Conservation (phyloP, 805 yeast species). For the Candida ficus region DNA sequence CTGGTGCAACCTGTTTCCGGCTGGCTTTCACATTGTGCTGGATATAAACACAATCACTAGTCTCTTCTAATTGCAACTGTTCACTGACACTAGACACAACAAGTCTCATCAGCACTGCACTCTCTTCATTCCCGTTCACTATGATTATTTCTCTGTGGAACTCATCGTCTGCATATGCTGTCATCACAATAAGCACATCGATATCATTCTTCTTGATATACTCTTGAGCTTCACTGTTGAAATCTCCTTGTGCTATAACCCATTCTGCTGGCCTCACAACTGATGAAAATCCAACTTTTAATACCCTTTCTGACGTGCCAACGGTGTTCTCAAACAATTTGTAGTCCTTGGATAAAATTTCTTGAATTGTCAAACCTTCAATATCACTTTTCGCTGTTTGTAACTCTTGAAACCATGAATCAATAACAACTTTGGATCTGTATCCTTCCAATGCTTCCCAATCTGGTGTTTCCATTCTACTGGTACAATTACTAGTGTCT, state of each 20-base stretch:
- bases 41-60: no score
- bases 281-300: conserved; percentile 70
- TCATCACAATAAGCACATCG: conserved; percentile 40
- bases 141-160: conserved; percentile 42
- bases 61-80: background rate
- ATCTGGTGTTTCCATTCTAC: conserved; percentile 62
- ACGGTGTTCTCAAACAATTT: conserved; percentile 52
- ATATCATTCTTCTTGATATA: background rate
- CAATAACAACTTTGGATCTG: conserved; percentile 5
- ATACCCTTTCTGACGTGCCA: conserved; percentile 25
- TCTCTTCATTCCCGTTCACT: background rate
- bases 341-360: conserved; percentile 77
- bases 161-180: conserved; percentile 29
- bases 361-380: conserved; percentile 50
- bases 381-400: conserved; percentile 56
- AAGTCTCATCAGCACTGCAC: conserved; percentile 1
- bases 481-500: conserved; percentile 68
- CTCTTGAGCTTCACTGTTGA: conserved; percentile 21
- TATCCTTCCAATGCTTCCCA: conserved; percentile 37
- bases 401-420: conserved; percentile 27
- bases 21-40: conserved; percentile 5
- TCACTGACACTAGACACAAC: conserved; percentile 1
- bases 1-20: conserved; percentile 9
- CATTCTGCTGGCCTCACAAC: conserved; percentile 55
- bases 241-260: conserved; percentile 18